Percentiles rank a stretch among this genome's conserved stretches.
Evolutionary conservation across 441 rosid species (phyloP).

Genomic region (Gossypium aridum): DNA sequence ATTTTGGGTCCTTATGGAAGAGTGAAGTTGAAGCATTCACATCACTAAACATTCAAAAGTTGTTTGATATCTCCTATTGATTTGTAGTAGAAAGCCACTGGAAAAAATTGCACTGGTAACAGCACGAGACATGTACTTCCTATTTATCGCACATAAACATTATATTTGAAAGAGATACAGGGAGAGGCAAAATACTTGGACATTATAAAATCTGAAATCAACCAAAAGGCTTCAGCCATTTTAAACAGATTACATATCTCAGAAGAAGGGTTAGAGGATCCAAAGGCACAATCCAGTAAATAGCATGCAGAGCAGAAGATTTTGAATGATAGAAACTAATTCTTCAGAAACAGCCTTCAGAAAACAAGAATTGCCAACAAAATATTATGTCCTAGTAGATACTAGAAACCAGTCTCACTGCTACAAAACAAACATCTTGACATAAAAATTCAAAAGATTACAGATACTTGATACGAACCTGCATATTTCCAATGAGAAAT

Average conservation of each 20-base stretch:
- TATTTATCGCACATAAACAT: neutral
- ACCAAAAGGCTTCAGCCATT: neutral
- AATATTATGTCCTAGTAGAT: neutral
- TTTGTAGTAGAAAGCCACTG: neutral
- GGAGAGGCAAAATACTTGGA: neutral
- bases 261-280: neutral
- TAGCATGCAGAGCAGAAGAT: neutral
- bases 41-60: neutral
- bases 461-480: constrained; percentile 34
- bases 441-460: neutral
- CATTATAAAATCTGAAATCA: neutral
- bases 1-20: neutral
- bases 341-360: neutral
- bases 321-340: neutral
- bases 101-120: neutral
- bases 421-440: neutral
- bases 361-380: neutral
- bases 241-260: neutral
- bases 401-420: neutral
- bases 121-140: neutral
- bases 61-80: neutral
- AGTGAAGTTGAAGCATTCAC: neutral
- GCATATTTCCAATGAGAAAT: constrained; percentile 84
- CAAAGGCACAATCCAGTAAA: neutral
- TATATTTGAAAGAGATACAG: neutral